Evolutionary conservation across 169 alveolate species (phyloP), one percentile per base, ranked within the genome.

Genomic region (Babesia caballi): DNA sequence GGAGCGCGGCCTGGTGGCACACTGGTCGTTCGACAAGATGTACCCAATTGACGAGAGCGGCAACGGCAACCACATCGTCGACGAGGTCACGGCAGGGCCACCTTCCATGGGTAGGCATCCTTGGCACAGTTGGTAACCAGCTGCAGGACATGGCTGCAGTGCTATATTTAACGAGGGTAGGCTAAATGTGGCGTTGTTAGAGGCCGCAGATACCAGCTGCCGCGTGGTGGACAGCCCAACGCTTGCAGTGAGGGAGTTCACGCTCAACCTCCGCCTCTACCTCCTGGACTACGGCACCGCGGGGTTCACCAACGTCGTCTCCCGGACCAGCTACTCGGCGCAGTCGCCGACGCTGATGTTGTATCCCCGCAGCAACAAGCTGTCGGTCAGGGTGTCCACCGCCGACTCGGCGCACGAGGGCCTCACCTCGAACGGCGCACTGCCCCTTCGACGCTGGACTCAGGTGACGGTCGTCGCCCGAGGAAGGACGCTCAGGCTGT

Each of bases 371-470:
- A 65, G 52, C 36, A 81, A 81, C 67, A 69, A 47, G 65, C 40
- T 81, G 36, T 81, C 88, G 0, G 80, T 81, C 6, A 33, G 88
- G 33, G 80, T 81, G 21, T 65, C 73, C 27, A 81, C 88, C 11
- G 42, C 57, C 9, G 27, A 44, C 30, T 59, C 75, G 21, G 71
- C 44, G 21, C 46, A 36, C 57, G 88, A 81, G 57, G 88, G 88
- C 14, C 46, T 81, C n/a, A 54, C 88, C 9, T 70, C 84, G 27
- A 81, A 81, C 47, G 70, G 82, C 8, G 58, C 72, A 8, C 6
- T 81, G 28, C 88, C 88, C 4, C 41, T 28, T 2, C 27, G 71
- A 32, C 67, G 88, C 14, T 81, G 88, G 88, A 81, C 88, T 3
- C 84, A 70, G 35, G 15, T 81, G 12, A 65, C 88, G 25, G 80